Conservation (phyloP, 2,329 filamentous ascomycete species). For the Dactylellina parvicollis region DNA sequence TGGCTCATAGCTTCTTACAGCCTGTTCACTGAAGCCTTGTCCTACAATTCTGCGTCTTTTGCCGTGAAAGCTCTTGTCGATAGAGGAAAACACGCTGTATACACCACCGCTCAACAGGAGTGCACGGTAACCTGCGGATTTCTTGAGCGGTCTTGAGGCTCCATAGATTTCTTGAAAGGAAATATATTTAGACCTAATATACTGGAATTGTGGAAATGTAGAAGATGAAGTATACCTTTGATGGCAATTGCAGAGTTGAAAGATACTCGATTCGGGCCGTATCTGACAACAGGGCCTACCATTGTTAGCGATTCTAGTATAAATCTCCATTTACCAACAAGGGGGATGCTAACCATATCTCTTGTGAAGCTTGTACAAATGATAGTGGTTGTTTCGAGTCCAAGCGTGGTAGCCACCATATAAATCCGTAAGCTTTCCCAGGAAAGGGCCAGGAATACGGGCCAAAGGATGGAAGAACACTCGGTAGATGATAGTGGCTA, state of each 20-base stretch:
- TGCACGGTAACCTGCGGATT: constrained; percentile 36
- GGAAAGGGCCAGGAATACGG: constrained; percentile 72
- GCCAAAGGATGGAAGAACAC: constrained; percentile 73
- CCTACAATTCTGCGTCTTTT: constrained; percentile 76
- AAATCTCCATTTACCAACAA: neutral
- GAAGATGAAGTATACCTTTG: constrained; percentile 62
- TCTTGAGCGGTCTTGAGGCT: constrained; percentile 61
- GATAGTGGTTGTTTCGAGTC: constrained; percentile 77
- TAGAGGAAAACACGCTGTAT: constrained; percentile 77
- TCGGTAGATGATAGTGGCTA: constrained; percentile 63
- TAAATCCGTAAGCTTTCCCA: constrained; percentile 71
- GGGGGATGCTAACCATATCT: constrained; percentile 69
- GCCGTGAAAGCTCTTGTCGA: constrained; percentile 74
- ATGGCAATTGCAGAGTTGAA: constrained; percentile 78
- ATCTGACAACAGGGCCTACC: constrained; percentile 60
- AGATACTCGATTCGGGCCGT: constrained; percentile 67
- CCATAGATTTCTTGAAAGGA: constrained; percentile 63
- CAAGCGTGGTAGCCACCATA: constrained; percentile 75
- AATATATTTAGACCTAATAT: constrained; percentile 50
- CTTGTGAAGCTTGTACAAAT: constrained; percentile 76
- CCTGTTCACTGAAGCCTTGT: constrained; percentile 75
- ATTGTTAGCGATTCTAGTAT: neutral
- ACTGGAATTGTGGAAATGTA: constrained; percentile 7
- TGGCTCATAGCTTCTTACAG: constrained; percentile 74
- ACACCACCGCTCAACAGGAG: constrained; percentile 56